Base-by-base conservation (phyloP, 306 rosid species). In the Cicer cuneatum region DNA sequence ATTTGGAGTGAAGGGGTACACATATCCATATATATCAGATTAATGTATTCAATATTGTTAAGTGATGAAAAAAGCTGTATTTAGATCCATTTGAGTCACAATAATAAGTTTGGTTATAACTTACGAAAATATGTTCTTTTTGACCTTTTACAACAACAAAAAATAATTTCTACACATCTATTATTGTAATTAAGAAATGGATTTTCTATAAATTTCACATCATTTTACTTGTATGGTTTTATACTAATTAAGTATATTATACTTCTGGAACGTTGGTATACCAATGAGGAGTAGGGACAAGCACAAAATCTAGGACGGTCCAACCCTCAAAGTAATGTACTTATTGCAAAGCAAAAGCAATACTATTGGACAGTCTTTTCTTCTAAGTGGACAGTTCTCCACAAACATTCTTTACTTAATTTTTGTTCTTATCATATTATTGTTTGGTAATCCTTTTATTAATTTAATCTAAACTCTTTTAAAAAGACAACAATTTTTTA, bases 261-360 rank as follows among this genome's bases (percentile, higher is more conserved):
- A 35, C 19, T 60, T 60, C 13, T 60, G 45, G 21, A 60, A 60
- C 61, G 66, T 60, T 60, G 43, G 66, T 60, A 58, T 57, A 24
- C 6, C 38, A 47, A 66, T 54, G 61, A 54, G 15, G 21, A 49
- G 84, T 72, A 72, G 81, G 75, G 77, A 52, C 74, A 38, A 59
- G 53, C 79, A 72, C 82, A 60, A 61, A 80, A 84, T 84, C 85
- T 68, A 72, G 82, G 77, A 58, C 66, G 15, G 79, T 65, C 75
- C 81, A 83, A 59, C 59, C 52, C 67, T 72, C 57, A 43, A 46
- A 73, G 71, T 39, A 51, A 81, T 46, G 78, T 35, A 35, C 76
- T 83, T 51, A 41, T 43, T 71, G 73, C 78, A 58, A 79, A 79
- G 76, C 69, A 83, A 75, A 10, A 29, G 35, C 35, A 29, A 29